These are phyloP conservation scores for Moniliella sp. DNA, from an alignment of 1,284 basidiomycete genomes.

Conservation along the genomic window DNA sequence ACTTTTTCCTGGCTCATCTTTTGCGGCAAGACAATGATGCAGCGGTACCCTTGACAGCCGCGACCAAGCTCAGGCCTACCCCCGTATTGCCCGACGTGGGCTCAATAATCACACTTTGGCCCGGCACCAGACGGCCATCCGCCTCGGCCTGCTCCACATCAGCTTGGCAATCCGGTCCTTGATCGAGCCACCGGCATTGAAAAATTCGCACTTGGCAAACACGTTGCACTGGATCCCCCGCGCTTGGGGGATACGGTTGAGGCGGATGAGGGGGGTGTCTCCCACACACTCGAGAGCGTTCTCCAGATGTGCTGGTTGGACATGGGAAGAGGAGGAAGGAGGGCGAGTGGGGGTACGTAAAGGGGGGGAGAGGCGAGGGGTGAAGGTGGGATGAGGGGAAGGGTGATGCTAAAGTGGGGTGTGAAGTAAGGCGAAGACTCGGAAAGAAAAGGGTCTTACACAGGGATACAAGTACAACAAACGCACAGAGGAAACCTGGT, in stretches of 20 bases:
- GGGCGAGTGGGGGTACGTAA: too few relatives aligned
- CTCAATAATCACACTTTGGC: constrained; percentile 76
- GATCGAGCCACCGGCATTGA: constrained; percentile 74
- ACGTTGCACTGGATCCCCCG: constrained; percentile 73
- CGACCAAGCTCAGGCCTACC: constrained; percentile 45
- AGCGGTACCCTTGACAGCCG: constrained; percentile 59
- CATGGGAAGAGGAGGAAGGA: too few relatives aligned
- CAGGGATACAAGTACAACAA: too few relatives aligned
- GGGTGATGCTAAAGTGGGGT: too few relatives aligned
- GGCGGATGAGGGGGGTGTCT: too few relatives aligned
- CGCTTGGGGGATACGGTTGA: constrained; percentile 54
- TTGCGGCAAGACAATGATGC: constrained; percentile 70
- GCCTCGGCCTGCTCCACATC: constrained; percentile 84
- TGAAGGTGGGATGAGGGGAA: too few relatives aligned
- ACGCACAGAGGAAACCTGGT: too few relatives aligned
- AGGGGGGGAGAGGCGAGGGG: too few relatives aligned
- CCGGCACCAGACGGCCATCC: constrained; percentile 62
- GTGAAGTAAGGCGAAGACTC: too few relatives aligned
- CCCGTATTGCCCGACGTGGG: constrained; percentile 76
- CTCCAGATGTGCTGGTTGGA: too few relatives aligned
- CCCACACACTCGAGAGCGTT: too few relatives aligned
- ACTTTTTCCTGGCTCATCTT: constrained; percentile 97
- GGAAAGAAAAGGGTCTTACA: too few relatives aligned
- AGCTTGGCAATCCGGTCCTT: constrained; percentile 68
- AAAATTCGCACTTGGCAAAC: constrained; percentile 75